Evolutionary conservation across 345 rosid genomes (phyloP), one percentile per base, ranked within the genome.

Genomic region (Eucalyptus melliodora): DNA sequence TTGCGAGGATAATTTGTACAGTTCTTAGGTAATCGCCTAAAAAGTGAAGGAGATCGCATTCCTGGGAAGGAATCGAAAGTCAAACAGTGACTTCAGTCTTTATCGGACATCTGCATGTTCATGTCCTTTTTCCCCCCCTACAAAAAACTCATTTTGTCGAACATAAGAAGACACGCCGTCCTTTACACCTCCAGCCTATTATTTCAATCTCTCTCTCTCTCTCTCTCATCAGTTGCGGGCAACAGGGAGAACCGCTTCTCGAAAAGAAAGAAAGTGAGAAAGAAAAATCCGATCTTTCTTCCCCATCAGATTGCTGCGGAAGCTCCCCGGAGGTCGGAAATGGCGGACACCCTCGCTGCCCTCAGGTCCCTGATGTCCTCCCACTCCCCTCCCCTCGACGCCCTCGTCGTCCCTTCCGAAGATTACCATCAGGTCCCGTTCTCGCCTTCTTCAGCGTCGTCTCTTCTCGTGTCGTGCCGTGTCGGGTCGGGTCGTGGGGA

Each of bases 341-440:
- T 96, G 98, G 95, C 94, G 21, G 97, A 94, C 47, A 92, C 88
- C 44, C 97, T 97, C 53, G 90, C 94, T 92, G 92, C 98, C 44
- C 90, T 98, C 82, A 94, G 99, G 94, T 96, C 97, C 89, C 92
- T 95, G 27, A 95, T 98, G 99, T 95, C 99, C 23, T 95, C 99
- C 88, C 97, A 96, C 93, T 94, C 98, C 91, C 99, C 99, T 90
- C 97, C 99, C 89, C 97, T 97, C 87, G 93, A 97, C 23, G 99
- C 99, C 86, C 91, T 97, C 86, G 90, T 98, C 50, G 96, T 98
- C 55, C 99, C 98, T 26, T 97, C 99, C 27, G 99, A 96, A 89
- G 99, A 98, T 90, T 96, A 92, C 91, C 99, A 98, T 90, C 99
- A 98, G 97, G 99, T 96, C 62, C 62, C n/a, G 9, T 2, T 62